Evolutionary conservation across 2,329 filamentous ascomycete species (phyloP), one percentile per base, ranked within the genome.

Genomic region (Ophiognomonia clavigignenti-juglandacearum): DNA sequence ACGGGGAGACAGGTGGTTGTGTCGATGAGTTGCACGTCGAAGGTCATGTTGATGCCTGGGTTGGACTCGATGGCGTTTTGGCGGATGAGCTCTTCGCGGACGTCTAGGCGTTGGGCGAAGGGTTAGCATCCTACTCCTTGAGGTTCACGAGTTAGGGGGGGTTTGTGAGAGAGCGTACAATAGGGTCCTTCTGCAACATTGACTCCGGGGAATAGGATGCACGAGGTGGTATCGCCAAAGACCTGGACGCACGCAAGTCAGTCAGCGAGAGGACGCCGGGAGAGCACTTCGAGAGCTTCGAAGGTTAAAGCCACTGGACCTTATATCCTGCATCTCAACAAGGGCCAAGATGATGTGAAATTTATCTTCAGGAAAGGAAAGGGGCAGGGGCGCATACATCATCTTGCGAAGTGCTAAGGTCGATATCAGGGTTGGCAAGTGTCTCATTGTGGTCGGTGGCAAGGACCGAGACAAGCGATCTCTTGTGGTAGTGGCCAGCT

Each of bases 11-110:
- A 77, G 5, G 73, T 76, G 20, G 66, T 63, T 13, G 70, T 61
- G 48, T 77, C 72, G 41, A 76, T 63, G 45, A 80, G 64, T 58
- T 79, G 75, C 51, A 75, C 67, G 54, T 77, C 74, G 10, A 78
- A 59, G 4, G 68, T 67, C 31, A 78, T 59, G 19, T 68, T 66
- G 20, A 80, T 64, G 39, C 76, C 77, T 16, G 19, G 41, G 14
- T 29, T 13, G 9, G n/a, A 14, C 16, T 43, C 41, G 16, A 43
- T 43, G 41, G 11, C 41, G 23, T 43, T 43, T 14, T 43, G 41
- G 9, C 41, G 41, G 22, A 43, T 29, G n/a, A 43, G 23, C 31
- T 43, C 41, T 4, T 43, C 34, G 16, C 41, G 41, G 13, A 43
- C 41, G 13, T 43, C 41, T 43, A 6, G 9, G 6, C 4, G 16